Base-by-base conservation (phyloP, 306 rosid genomes). In the Corylus americana region DNA sequence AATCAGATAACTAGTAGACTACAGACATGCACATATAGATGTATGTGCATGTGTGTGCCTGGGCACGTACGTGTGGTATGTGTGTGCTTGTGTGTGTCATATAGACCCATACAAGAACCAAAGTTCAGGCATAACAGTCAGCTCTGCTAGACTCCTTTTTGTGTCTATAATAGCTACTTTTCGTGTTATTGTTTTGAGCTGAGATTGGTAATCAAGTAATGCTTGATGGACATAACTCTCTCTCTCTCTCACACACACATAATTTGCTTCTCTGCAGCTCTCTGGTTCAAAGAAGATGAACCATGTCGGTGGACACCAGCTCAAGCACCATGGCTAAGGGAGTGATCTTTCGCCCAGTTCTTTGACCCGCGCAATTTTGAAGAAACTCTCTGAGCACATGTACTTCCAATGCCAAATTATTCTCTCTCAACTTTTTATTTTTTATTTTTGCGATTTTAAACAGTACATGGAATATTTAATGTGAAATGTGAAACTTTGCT, bases 261-360 rank as follows among this genome's bases (percentile, higher is more conserved):
- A 53, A 17, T 79, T 79, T 83, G 66, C 54, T 70, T 73, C 47
- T 47, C 31, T 67, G 84, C 92, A 96, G 99, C 84, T 83, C 90
- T 96, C 55, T 96, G 99, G 99, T 96, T 96, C 87, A 88, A 89
- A 83, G 98, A 92, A 87, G 96, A 91, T 5, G 99, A 93, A 88
- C 27, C 88, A 79, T 76, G 85, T 35, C 85, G 90, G 27, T 96
- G 99, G 98, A 91, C 87, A 58, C 87, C 99, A 9, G 77, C 85
- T 42, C 94, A 80, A 44, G 87, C 86, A 64, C 91, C 90, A 11
- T 93, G 98, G 99, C 58, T 96, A 10, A 91, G 91, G 85, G 98
- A 95, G 81, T 91, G 86, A 90, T 50, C 55, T 53, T 61, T 79
- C 78, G 11, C 81, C 48, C 82, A 74, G 58, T 37, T 58, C 73